These are phyloP conservation scores for Cyberlindnera japonica DNA, from an alignment of 805 yeast species.

Conservation along the genomic window DNA sequence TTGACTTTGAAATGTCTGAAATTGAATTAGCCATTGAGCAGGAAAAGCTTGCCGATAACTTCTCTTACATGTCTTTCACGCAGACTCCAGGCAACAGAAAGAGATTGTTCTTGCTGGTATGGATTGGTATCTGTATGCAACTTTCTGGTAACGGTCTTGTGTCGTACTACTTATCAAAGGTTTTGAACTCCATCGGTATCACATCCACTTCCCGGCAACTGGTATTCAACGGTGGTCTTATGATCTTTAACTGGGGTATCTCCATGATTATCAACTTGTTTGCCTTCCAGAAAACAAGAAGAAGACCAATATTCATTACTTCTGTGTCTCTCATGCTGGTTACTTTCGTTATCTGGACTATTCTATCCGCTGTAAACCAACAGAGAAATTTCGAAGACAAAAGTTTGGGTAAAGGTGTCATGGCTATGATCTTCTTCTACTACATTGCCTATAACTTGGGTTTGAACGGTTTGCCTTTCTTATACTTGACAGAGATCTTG, in stretches of 20 bases:
- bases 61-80: slow-evolving; percentile 36
- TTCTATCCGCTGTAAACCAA: slow-evolving; percentile 41
- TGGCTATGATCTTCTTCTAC: slow-evolving; percentile 7
- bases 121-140: not conserved
- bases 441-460: slow-evolving; percentile 25
- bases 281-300: not conserved
- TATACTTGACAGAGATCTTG: slow-evolving; percentile 38
- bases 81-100: not conserved
- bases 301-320: not conserved
- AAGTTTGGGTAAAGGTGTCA: not conserved
- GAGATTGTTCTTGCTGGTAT: not conserved
- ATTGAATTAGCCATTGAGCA: slow-evolving; percentile 38
- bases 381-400: slow-evolving; percentile 33
- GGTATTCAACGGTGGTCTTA: not conserved
- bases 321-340: not conserved
- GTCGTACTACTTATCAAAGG: not conserved
- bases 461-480: not conserved
- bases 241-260: not conserved
- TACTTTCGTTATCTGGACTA: not conserved
- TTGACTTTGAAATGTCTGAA: slow-evolving; percentile 39
- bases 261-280: not conserved
- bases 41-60: slow-evolving; percentile 33
- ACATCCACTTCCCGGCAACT: not conserved
- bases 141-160: not conserved
- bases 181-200: not conserved